Base-by-base conservation (phyloP, 192 early-diverging fungal species). In the Backusella parvicylindrica region DNA sequence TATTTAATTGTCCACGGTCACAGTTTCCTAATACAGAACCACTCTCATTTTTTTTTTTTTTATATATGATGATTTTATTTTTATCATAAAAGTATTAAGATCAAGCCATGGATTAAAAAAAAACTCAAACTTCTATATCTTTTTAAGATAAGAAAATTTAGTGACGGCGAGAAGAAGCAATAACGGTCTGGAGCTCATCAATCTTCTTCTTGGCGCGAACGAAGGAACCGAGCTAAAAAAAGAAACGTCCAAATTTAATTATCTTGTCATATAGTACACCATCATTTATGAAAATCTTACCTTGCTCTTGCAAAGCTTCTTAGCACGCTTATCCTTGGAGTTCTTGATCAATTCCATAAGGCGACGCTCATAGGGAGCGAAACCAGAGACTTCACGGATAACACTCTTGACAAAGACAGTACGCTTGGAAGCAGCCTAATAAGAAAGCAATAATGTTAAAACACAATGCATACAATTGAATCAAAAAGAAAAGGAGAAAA, bases 291-390 rank as follows among this genome's bases (percentile, higher is more conserved):
- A n/a, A n/a, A n/a, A n/a, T n/a, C n/a, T 47, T n/a, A 47, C 43
- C 77, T 91, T 95, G 90, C 92, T 96, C 93, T 99, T 99, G 82
- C 96, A 94, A 73, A 99, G 91, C 91, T 95, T 96, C 85, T 95
- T 91, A 70, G 98, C 98, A 84, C 98, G 94, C 96, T 99, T 99
- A 86, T 99, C 98, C 86, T 96, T 96, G 84, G 94, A 95, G 94
- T 98, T 98, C 92, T 96, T 97, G 83, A 99, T 87, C 92, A 99
- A 89, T 91, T 99, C 98, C 96, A 99, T 98, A 77, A 98, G 92
- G 85, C 98, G 92, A 78, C 92, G 92, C 88, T 99, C 98, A 84
- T 99, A 99, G 69, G 98, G 98, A 71, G 98, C 93, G 79, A 93
- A 98, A 68, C 98, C 98, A 81, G 88, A 91, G 41, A 99, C 97